Evolutionary conservation across 352 stramenopile species (phyloP).

Genomic region (Pythium aphanidermatum): DNA sequence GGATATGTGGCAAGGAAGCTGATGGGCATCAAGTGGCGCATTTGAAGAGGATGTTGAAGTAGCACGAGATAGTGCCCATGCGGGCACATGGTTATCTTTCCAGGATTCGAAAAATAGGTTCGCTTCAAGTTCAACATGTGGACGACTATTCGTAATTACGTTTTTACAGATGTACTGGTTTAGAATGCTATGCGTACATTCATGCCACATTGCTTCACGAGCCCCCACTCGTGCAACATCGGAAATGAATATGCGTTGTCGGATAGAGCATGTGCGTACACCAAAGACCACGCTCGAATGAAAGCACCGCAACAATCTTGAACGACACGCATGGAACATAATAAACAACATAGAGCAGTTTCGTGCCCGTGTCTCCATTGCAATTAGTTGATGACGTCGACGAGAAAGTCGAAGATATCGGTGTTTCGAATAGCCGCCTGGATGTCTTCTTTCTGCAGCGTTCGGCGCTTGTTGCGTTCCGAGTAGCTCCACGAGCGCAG

Average conservation of each 20-base stretch:
- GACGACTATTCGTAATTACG: conserved; percentile 26
- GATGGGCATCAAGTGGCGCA: too few relatives aligned
- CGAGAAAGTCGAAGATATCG: conserved; percentile 99
- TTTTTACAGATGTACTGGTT: too few relatives aligned
- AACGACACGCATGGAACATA: background rate
- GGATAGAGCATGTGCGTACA: too few relatives aligned
- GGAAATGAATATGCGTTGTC: too few relatives aligned
- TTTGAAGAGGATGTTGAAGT: conserved; percentile 5
- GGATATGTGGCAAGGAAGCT: too few relatives aligned
- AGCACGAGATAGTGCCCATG: conserved; percentile 5
- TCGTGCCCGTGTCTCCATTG: background rate
- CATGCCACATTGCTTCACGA: conserved; percentile 6
- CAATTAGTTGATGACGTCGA: conserved; percentile 91
- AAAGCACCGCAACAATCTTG: conserved; percentile 3
- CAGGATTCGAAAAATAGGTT: conserved; percentile 9
- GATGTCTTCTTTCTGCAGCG: conserved; percentile 98
- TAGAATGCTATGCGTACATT: too few relatives aligned
- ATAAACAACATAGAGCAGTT: background rate
- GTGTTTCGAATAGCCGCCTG: conserved; percentile 97
- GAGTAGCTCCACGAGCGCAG: conserved; percentile 89
- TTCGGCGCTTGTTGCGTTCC: conserved; percentile 88
- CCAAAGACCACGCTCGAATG: too few relatives aligned
- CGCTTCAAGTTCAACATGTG: conserved; percentile 29
- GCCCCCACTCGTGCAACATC: too few relatives aligned
- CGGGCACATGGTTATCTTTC: conserved; percentile 1